phyloP scores from a whole-genome alignment of 306 rosid species.

The Malus asiatica region DNA sequence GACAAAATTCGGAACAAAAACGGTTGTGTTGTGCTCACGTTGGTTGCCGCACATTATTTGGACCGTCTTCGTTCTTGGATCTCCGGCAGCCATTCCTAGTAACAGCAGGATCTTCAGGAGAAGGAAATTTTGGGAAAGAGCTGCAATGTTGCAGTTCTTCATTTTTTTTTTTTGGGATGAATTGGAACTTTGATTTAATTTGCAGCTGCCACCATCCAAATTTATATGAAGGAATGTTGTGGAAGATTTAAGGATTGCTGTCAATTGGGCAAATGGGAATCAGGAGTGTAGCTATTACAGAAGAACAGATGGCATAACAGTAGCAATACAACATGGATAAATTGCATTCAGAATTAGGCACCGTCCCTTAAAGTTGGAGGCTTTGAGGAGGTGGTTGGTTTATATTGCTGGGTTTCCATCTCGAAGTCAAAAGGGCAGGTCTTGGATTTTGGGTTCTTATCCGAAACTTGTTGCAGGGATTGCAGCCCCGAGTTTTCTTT shows the following conservation, averaged over 20 bases:
- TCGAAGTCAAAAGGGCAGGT: not conserved
- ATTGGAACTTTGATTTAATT: not conserved
- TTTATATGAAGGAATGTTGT: not conserved
- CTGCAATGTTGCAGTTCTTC: constrained; percentile 24
- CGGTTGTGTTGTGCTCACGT: constrained; percentile 42
- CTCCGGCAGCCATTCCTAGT: constrained; percentile 37
- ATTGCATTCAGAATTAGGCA: constrained; percentile 9
- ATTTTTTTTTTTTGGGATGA: constrained; percentile 7
- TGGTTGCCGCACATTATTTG: constrained; percentile 36
- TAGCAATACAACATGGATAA: not conserved
- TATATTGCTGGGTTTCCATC: not conserved
- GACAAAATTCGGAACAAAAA: constrained; percentile 66
- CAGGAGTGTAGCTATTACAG: not conserved
- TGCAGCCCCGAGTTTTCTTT: not conserved
- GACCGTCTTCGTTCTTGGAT: constrained; percentile 64
- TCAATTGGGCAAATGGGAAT: not conserved
- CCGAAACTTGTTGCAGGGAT: not conserved
- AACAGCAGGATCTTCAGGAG: constrained; percentile 18
- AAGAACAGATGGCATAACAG: not conserved
- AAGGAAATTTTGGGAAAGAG: constrained; percentile 23
- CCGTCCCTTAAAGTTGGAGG: not conserved
- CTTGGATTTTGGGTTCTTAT: not conserved
- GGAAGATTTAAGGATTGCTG: not conserved
- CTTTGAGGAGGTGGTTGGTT: not conserved
- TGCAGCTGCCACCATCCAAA: constrained; percentile 4